These are phyloP conservation scores for Botrytis medusae DNA, from an alignment of 2,329 filamentous ascomycete species.

Conservation along the genomic window DNA sequence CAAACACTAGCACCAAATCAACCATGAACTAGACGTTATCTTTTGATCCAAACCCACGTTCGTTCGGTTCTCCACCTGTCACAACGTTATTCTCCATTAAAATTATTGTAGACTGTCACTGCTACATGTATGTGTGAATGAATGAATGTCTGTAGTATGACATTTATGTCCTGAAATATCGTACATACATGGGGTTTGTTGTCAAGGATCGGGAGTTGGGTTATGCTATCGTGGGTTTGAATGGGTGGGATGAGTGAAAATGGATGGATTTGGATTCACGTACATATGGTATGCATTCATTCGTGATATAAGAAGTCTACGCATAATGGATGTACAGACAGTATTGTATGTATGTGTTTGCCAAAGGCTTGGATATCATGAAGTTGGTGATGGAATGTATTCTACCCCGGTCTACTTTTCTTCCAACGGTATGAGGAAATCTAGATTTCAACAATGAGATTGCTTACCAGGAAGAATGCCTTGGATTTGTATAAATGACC, in stretches of 20 bases:
- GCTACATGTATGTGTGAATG: neutral
- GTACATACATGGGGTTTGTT: neutral
- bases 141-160: neutral
- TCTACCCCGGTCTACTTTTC: neutral
- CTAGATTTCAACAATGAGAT: neutral
- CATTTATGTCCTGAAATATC: neutral
- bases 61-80: neutral
- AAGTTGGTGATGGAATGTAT: neutral
- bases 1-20: neutral
- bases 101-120: neutral
- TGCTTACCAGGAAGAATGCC: neutral
- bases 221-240: neutral
- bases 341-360: neutral
- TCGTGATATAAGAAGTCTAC: too few relatives aligned
- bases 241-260: neutral
- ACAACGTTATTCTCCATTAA: neutral
- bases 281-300: neutral
- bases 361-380: neutral
- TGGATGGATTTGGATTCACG: neutral
- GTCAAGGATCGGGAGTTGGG: neutral
- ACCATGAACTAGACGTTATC: neutral
- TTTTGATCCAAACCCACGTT: neutral
- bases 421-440: neutral
- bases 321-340: neutral
- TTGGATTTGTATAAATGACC: neutral